Evolutionary conservation across 164 flowering plant genomes (phyloP).

Genomic region (Paratinospora sagittata): DNA sequence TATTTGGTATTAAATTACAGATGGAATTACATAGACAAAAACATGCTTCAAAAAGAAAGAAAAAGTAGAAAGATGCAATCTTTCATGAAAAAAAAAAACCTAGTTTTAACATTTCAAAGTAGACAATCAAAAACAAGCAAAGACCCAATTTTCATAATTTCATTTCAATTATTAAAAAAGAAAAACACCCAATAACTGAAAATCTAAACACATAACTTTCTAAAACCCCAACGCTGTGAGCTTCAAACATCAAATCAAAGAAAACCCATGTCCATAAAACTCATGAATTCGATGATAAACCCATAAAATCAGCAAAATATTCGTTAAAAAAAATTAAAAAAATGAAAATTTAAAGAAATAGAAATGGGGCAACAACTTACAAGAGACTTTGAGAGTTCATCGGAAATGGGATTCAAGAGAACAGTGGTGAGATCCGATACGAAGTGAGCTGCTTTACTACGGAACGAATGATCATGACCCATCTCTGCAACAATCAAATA

Average conservation of each 20-base stretch:
- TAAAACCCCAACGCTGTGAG: conserved; percentile 1
- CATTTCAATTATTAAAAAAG: background rate
- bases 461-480: conserved; percentile 28
- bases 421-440: conserved; percentile 91
- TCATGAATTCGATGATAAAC: background rate
- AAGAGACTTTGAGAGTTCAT: conserved; percentile 42
- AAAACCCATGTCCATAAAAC: background rate
- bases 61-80: too few species aligned
- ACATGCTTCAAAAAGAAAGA: too few species aligned
- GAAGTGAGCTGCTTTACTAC: conserved; percentile 79
- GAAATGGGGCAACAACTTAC: conserved; percentile 16
- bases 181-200: background rate
- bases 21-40: too few species aligned
- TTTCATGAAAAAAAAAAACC: too few species aligned
- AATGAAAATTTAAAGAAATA: background rate
- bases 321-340: background rate
- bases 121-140: background rate
- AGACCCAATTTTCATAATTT: background rate
- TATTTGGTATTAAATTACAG: too few species aligned
- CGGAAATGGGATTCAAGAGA: conserved; percentile 84
- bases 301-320: background rate
- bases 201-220: background rate
- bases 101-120: background rate
- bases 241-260: background rate
- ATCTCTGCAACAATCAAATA: too few species aligned